Base-by-base conservation (phyloP, 2,329 filamentous ascomycete species). In the Chaetomium sp. region DNA sequence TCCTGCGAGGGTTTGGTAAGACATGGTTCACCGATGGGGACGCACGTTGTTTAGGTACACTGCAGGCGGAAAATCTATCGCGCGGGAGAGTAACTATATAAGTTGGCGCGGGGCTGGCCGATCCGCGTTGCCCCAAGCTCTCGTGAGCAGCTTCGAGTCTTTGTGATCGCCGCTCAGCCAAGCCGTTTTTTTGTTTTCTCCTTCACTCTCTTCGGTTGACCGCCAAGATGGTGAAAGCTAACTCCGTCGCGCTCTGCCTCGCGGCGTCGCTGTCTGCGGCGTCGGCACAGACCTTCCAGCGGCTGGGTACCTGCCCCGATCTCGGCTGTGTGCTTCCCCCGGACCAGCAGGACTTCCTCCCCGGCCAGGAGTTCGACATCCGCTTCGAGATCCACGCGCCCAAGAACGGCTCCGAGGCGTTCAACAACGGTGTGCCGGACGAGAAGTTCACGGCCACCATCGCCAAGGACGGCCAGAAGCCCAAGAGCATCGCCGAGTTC, bases 301-400 rank as follows among this genome's bases (percentile, higher is more conserved):
- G 81, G 50, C 73, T 84, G 14, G 81, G 81, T 59, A 77, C 77
- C 33, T 85, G 81, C 66, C 80, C 80, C 8, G 74, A 74, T 38
- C 74, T 85, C 19, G 81, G 81, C 59, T 84, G 81, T 62, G 71
- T 85, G 47, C 71, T 85, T 11, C 81, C 81, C 11, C 81, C 81
- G 1, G 81, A 85, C 61, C 79, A 82, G 73, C 84, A 86, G 61
- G 89, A 94, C 66, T 94, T 94, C 73, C 79, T 95, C 1, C 85
- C 89, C 5, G 89, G 89, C 10, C 89, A 94, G 72, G 86, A 82
- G 69, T 94, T 94, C 66, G 89, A 94, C 68, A 85, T 95, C 60
- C 85, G 89, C 57, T 80, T 92, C 57, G 89, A 94, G 70, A 82
- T 94, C 35, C 88, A 92, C 68, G 87, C 88, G 8, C 88, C 88